These are phyloP conservation scores for Cordia subcordata DNA, from an alignment of 257 asterid species.

Conservation along the genomic window DNA sequence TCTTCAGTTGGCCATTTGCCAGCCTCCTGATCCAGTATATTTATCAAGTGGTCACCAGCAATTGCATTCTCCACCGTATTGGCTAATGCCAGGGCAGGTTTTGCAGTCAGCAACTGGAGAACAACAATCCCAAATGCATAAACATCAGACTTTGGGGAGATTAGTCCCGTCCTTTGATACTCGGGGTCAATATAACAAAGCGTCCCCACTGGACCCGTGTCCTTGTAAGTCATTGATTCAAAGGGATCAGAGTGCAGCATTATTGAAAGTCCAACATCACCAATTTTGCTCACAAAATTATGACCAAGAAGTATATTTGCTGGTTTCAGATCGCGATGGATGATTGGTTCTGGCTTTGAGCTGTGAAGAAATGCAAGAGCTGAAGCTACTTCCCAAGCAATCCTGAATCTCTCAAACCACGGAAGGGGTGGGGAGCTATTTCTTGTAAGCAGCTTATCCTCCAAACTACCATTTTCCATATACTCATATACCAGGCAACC, in stretches of 20 bases:
- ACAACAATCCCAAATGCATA: constrained; percentile 77
- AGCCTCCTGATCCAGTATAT: constrained; percentile 50
- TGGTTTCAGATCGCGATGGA: constrained; percentile 92
- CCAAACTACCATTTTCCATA: constrained; percentile 90
- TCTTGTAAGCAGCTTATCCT: constrained; percentile 54
- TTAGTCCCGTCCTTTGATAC: constrained; percentile 73
- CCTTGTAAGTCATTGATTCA: constrained; percentile 28
- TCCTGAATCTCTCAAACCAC: constrained; percentile 74
- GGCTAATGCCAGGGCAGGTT: constrained; percentile 61
- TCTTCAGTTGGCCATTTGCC: constrained; percentile 74
- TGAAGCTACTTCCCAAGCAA: constrained; percentile 90
- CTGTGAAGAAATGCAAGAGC: constrained; percentile 78
- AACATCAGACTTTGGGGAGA: constrained; percentile 64
- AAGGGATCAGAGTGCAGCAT: constrained; percentile 40
- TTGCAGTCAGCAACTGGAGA: constrained; percentile 71
- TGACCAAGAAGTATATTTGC: constrained; percentile 84
- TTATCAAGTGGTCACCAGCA: constrained; percentile 26
- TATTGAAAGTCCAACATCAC: constrained; percentile 80
- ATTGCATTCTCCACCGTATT: constrained; percentile 59
- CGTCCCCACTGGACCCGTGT: constrained; percentile 61
- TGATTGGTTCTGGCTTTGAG: constrained; percentile 58
- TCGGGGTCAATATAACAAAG: constrained; percentile 86
- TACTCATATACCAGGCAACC: constrained; percentile 81
- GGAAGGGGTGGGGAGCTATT: constrained; percentile 51
- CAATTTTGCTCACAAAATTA: constrained; percentile 73